Evolutionary conservation across 768 basidiomycete genomes (phyloP).

Genomic region (Sistotremastrum suecicum): DNA sequence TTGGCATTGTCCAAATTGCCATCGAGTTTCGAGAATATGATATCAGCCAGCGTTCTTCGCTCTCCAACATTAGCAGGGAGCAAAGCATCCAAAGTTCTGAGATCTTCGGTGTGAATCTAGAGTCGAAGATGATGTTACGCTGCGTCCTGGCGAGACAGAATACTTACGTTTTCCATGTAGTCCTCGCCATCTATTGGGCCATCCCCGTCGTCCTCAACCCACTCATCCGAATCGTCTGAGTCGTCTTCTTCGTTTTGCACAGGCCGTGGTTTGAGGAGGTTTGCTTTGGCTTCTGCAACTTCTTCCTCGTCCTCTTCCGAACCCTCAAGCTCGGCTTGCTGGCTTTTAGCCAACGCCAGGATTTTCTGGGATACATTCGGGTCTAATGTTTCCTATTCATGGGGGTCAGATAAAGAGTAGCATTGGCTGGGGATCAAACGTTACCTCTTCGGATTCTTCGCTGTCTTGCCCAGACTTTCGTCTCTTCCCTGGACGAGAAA

Average conservation of each 20-base stretch:
- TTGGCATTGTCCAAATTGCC: slow-evolving; percentile 38
- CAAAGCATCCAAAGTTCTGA: slow-evolving; percentile 71
- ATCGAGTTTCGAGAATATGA: slow-evolving; percentile 92
- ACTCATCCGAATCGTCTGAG: slow-evolving; percentile 45
- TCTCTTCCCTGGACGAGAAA: slow-evolving; percentile 64
- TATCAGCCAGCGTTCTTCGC: slow-evolving; percentile 81
- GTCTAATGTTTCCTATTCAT: slow-evolving; percentile 50
- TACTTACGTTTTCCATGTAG: slow-evolving; percentile 28
- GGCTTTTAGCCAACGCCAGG: slow-evolving; percentile 82
- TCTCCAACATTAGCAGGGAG: slow-evolving; percentile 63
- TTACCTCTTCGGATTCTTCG: slow-evolving; percentile 25
- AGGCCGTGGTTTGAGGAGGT: slow-evolving; percentile 16
- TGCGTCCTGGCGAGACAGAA: background rate
- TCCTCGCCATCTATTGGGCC: slow-evolving; percentile 22
- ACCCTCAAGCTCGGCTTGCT: slow-evolving; percentile 78
- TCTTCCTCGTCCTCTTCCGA: slow-evolving; percentile 42
- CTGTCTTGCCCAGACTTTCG: slow-evolving; percentile 38
- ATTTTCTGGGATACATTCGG: slow-evolving; percentile 76
- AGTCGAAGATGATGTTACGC: slow-evolving; percentile 14
- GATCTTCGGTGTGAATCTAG: slow-evolving; percentile 86
- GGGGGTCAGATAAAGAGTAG: background rate
- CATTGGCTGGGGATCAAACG: slow-evolving; percentile 1
- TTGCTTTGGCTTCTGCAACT: slow-evolving; percentile 21
- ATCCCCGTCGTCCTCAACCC: slow-evolving; percentile 32
- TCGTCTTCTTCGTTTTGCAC: slow-evolving; percentile 24